Evolutionary conservation across 2,329 filamentous ascomycete species (phyloP), one percentile per base, ranked within the genome.

Genomic region (Tolypocladium cylindrosporum): DNA sequence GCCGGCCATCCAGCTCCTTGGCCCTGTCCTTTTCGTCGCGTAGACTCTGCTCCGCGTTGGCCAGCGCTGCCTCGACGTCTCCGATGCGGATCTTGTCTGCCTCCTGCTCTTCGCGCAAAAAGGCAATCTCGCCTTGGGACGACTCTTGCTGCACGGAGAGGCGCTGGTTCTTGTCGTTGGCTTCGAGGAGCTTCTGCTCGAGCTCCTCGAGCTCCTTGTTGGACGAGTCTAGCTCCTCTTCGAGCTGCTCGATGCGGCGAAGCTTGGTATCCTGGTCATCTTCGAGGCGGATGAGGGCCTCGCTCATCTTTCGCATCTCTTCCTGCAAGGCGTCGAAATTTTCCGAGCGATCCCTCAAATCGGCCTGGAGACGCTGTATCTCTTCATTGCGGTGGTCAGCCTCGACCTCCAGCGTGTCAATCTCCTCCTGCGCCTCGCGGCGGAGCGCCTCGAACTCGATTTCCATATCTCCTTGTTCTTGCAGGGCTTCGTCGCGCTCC

Each of bases 41-140:
- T n/a, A 96, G 76, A 54, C 78, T 84, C 67, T 91, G 85, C 69
- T 95, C 89, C n/a, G 86, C 82, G 58, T 85, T 88, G 65, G 90
- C 89, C 42, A 97, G 76, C 16, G 87, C 85, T 10, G 90, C 89
- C 68, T 97, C 92, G 9, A 97, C 79, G 67, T 97, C 91, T 42
- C 93, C 91, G 66, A 99, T 97, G 73, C 91, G 92, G 70, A 99
- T 96, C 80, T 99, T 99, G 77, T 99, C 94, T 21, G 84, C 85
- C 73, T 99, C 94, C 72, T 99, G 94, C 75, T 99, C 94, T 69
- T 99, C 94, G 1, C 94, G 87, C 55, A 99, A 73, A 80, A 99
- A 99, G 1, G 90, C 87, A 72, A 97, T 95, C 72, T 99, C 94
- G 59, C 88, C 88, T 66, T 97, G 93, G 58, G 89, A 88, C 6